Evolutionary conservation across 106 monocot genomes (phyloP).

Genomic region (Acorus calamus): DNA sequence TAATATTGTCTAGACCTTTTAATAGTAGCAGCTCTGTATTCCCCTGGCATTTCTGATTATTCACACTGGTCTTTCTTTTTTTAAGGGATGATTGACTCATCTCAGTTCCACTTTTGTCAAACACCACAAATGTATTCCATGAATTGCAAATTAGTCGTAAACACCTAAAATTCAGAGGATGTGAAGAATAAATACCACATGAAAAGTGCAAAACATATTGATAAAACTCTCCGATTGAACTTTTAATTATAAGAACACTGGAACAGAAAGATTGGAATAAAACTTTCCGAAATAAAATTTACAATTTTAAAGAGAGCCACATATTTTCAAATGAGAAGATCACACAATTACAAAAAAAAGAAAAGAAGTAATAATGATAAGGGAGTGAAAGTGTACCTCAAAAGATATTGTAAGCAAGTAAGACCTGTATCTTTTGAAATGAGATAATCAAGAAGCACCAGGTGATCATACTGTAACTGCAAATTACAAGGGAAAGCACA

Average conservation of each 20-base stretch:
- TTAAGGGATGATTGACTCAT: slow-evolving; percentile 15
- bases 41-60: background rate
- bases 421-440: slow-evolving; percentile 78
- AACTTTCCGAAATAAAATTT: too few relatives aligned
- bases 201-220: too few relatives aligned
- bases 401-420: slow-evolving; percentile 57
- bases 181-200: too few relatives aligned
- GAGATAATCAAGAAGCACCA: slow-evolving; percentile 84
- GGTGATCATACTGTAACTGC: slow-evolving; percentile 88
- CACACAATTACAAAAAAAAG: background rate
- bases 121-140: slow-evolving; percentile 47
- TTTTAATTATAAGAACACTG: too few relatives aligned
- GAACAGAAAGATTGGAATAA: too few relatives aligned
- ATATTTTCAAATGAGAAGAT: too few relatives aligned
- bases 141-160: slow-evolving; percentile 47
- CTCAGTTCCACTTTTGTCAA: slow-evolving; percentile 19
- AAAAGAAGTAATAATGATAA: background rate
- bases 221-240: too few relatives aligned
- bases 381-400: slow-evolving; percentile 40
- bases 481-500: slow-evolving; percentile 3
- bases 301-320: too few relatives aligned
- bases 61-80: slow-evolving; percentile 23
- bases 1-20: background rate
- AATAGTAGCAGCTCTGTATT: background rate
- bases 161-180: slow-evolving; percentile 28